These are phyloP conservation scores for Ashbya aceris DNA, from an alignment of 1,139 yeast genomes.

Conservation along the genomic window DNA sequence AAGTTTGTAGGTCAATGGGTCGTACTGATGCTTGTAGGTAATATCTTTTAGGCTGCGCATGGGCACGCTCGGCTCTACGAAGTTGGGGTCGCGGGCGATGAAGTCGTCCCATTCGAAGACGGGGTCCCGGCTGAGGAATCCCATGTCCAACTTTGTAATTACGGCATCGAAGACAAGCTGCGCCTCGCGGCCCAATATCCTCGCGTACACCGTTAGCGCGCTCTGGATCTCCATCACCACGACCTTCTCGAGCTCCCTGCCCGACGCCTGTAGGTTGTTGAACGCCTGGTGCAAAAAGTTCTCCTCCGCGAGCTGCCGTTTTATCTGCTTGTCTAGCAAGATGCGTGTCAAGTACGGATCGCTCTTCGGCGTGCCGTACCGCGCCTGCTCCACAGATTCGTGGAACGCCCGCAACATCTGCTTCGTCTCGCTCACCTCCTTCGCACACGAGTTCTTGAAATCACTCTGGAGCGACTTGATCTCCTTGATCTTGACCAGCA, in stretches of 20 bases:
- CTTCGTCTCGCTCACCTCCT: conserved; percentile 60
- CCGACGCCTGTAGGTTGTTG: conserved; percentile 77
- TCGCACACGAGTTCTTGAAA: conserved; percentile 64
- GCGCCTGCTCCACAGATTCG: conserved; percentile 37
- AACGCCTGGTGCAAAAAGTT: conserved; percentile 82
- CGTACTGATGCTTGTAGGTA: conserved; percentile 55
- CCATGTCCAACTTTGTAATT: conserved; percentile 58
- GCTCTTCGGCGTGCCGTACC: conserved; percentile 30
- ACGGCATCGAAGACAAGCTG: conserved; percentile 56
- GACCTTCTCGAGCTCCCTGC: conserved; percentile 79
- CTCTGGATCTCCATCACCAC: conserved; percentile 81
- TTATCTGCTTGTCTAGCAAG: conserved; percentile 65
- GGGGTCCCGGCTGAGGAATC: conserved; percentile 71
- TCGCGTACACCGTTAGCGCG: conserved; percentile 65
- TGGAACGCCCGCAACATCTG: conserved; percentile 41
- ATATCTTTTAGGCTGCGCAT: conserved; percentile 59
- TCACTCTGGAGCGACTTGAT: conserved; percentile 74
- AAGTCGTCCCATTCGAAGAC: conserved; percentile 86
- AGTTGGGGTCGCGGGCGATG: conserved; percentile 61
- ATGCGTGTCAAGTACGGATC: conserved; percentile 81
- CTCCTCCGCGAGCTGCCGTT: conserved; percentile 72
- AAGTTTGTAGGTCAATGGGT: conserved; percentile 61
- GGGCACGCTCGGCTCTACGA: conserved; percentile 66
- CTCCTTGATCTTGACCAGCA: conserved; percentile 77
- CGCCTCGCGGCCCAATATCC: conserved; percentile 57